Evolutionary conservation across 805 yeast species (phyloP), one percentile per base, ranked within the genome.

Genomic region (Lachancea fermentati): DNA sequence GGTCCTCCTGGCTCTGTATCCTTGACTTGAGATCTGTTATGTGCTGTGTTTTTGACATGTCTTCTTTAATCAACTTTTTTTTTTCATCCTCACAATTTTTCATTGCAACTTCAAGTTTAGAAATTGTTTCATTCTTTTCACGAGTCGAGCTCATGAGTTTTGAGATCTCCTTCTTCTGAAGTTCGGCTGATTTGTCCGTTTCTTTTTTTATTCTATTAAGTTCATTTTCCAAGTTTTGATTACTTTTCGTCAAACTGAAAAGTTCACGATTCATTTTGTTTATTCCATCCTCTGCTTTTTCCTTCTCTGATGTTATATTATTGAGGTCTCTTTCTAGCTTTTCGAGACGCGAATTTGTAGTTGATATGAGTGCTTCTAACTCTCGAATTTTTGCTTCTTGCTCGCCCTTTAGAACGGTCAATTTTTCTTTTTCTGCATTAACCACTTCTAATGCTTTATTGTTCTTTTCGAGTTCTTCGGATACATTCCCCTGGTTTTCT

Each of bases 221-320:
- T 6, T 61, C 59, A 18, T 66, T 65, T 33, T 73, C 78, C 5
- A 72, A 51, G 0, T 73, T 72, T 2, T 73, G 77, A 43, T 79
- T 80, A 25, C 77, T 78, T 41, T 75, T 76, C 0, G 78, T 72
- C 32, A 87, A 65, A 35, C 73, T 73, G 59, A 86, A 75, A 22
- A 89, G 65, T 48, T 89, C 97, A 30, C 91, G 68, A 40, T 81
- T 83, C 95, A 89, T 85, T 50, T 87, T 88, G 56, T 88, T 88
- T 37, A 89, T 81, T 3, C 95, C 97, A 44, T 78, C 81, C 52
- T 89, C 96, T 1, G 91, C 84, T 47, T 75, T 80, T 18, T 69
- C 69, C 50, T 78, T 81, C 9, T 71, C 73, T 1, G 30, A 47
- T 1, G 46, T 46, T 4, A 58, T 37, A 1, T 45, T 54, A 4